phyloP scores from a whole-genome alignment of 169 alveolate genomes.

The Cytauxzoon felis region DNA sequence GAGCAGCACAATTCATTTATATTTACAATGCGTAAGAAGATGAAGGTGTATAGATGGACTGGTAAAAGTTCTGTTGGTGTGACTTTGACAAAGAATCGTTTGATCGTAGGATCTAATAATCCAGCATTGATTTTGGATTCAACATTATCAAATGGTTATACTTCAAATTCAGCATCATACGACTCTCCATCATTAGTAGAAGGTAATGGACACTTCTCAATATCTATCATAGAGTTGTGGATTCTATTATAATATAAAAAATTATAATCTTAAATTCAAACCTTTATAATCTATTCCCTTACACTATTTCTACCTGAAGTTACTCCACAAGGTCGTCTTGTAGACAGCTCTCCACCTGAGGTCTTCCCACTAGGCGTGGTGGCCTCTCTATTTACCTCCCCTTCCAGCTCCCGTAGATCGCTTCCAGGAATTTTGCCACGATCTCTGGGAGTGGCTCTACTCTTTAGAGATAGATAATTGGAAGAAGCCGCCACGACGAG shows the following conservation, averaged over 20 bases:
- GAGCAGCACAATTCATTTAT: slow-evolving; percentile 41
- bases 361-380: too few relatives aligned
- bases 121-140: slow-evolving; percentile 54
- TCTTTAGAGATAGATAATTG: too few relatives aligned
- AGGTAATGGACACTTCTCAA: slow-evolving; percentile 26
- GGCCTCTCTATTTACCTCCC: too few relatives aligned
- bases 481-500: too few relatives aligned
- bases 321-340: too few relatives aligned
- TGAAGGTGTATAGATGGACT: slow-evolving; percentile 22
- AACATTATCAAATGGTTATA: slow-evolving; percentile 23
- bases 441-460: too few relatives aligned
- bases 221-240: slow-evolving; percentile 44
- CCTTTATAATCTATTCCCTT: neutral
- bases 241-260: slow-evolving; percentile 10
- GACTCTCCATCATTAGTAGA: slow-evolving; percentile 47
- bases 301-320: too few relatives aligned
- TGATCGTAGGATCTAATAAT: slow-evolving; percentile 42
- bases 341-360: too few relatives aligned
- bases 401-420: too few relatives aligned
- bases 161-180: slow-evolving; percentile 47
- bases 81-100: slow-evolving; percentile 31
- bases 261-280: neutral
- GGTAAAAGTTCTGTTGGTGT: slow-evolving; percentile 32
- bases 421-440: too few relatives aligned
- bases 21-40: slow-evolving; percentile 32